A percentile compares a stretch with the other conserved stretches of the same genome.
These are phyloP conservation scores for Aspergillus versicolor DNA, from an alignment of 2,329 filamentous ascomycete species.

Conservation along the genomic window DNA sequence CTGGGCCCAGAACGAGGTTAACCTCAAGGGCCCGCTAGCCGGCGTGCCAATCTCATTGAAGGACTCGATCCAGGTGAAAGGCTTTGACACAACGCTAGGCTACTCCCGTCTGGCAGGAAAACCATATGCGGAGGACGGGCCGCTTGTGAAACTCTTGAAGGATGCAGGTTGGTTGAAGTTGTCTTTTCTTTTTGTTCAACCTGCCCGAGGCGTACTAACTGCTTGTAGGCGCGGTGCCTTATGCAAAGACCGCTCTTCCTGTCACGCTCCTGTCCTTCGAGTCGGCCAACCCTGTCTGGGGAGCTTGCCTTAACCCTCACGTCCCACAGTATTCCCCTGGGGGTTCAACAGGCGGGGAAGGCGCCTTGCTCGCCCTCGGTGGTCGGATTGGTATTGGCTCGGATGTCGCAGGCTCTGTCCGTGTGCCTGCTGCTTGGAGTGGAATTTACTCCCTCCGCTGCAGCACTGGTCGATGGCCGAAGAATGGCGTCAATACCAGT, in stretches of 20 bases:
- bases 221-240: conserved; percentile 71
- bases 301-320: conserved; percentile 77
- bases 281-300: conserved; percentile 78
- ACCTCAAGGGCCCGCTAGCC: conserved; percentile 77
- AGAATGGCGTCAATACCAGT: conserved; percentile 76
- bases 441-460: conserved; percentile 86
- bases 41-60: conserved; percentile 87
- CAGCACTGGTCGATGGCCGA: conserved; percentile 87
- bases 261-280: conserved; percentile 86
- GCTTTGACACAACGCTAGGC: conserved; percentile 79
- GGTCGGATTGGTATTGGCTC: conserved; percentile 87
- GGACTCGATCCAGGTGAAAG: conserved; percentile 72
- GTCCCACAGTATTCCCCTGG: conserved; percentile 82
- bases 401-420: conserved; percentile 86
- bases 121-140: conserved; percentile 65
- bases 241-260: conserved; percentile 89
- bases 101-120: conserved; percentile 73
- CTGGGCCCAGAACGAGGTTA: conserved; percentile 64
- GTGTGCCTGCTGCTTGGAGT: conserved; percentile 83
- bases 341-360: conserved; percentile 83
- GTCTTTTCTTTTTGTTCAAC: background rate
- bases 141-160: conserved; percentile 73
- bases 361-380: conserved; percentile 74
- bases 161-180: conserved; percentile 59
- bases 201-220: background rate